These are phyloP conservation scores for Meyerozyma guilliermondii DNA, from an alignment of 1,139 yeast species.

Conservation along the genomic window DNA sequence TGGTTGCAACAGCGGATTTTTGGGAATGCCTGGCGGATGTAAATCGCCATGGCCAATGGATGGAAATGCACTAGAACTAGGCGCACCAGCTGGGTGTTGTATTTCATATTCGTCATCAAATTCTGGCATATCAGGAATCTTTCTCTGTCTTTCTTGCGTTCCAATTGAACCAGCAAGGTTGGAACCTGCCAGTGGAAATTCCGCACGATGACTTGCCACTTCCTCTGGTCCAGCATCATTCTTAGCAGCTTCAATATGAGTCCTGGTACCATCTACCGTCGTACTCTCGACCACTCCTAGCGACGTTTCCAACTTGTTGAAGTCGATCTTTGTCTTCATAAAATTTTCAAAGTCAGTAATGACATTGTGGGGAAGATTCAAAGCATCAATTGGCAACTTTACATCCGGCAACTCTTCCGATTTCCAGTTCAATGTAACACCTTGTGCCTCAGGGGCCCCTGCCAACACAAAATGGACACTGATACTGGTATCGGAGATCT, in stretches of 20 bases:
- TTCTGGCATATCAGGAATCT: conserved; percentile 22
- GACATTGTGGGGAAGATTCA: conserved; percentile 19
- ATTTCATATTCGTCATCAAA: conserved; percentile 24
- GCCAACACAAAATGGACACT: conserved; percentile 15
- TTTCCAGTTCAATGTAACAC: conserved; percentile 22
- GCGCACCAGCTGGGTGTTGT: conserved; percentile 7
- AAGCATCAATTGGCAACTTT: conserved; percentile 23
- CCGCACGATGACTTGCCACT: not conserved
- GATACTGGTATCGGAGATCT: conserved; percentile 9
- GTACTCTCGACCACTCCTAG: conserved; percentile 5
- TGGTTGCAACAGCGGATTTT: conserved; percentile 39
- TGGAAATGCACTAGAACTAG: conserved; percentile 14
- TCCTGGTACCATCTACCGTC: not conserved
- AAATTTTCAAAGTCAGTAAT: conserved; percentile 18
- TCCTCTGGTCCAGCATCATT: not conserved
- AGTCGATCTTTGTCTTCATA: conserved; percentile 4
- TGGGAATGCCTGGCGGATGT: conserved; percentile 44
- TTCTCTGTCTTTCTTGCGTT: not conserved
- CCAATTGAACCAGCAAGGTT: not conserved
- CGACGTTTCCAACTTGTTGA: conserved; percentile 4
- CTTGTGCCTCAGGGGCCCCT: conserved; percentile 13
- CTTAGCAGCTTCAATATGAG: not conserved
- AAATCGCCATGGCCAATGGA: conserved; percentile 48
- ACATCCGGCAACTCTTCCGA: conserved; percentile 11
- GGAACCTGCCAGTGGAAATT: not conserved